Percentiles rank a stretch among this genome's conserved stretches.
Conservation (phyloP, 257 asterid genomes). For the Capsicum rhomboideum region DNA sequence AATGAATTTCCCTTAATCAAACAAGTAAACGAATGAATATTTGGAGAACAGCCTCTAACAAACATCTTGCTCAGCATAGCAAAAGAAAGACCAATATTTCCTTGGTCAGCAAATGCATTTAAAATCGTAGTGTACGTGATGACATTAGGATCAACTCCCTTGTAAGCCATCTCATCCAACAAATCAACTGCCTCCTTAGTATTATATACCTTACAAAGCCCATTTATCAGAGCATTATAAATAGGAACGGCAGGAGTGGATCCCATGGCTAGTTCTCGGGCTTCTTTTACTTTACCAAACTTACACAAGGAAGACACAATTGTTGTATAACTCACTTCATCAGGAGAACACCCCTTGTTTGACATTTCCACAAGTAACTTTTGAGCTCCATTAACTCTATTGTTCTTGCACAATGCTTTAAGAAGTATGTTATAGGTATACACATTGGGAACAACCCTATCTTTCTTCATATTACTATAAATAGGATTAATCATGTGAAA, state of each 20-base stretch:
- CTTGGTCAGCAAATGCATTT: conserved; percentile 45
- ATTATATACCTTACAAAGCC: conserved; percentile 45
- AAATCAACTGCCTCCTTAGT: conserved; percentile 41
- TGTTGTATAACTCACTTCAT: conserved; percentile 76
- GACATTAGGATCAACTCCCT: conserved; percentile 55
- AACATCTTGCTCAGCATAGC: conserved; percentile 73
- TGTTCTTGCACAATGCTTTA: conserved; percentile 81
- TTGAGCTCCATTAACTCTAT: conserved; percentile 55
- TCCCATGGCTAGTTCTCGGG: conserved; percentile 44
- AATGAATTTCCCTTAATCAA: conserved; percentile 61
- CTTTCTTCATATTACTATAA: conserved; percentile 75
- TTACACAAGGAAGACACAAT: conserved; percentile 67
- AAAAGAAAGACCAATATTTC: conserved; percentile 34
- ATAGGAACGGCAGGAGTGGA: conserved; percentile 43
- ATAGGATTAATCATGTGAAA: conserved; percentile 67
- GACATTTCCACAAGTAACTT: conserved; percentile 86
- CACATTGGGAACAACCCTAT: conserved; percentile 80
- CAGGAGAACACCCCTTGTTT: conserved; percentile 71
- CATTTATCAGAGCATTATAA: conserved; percentile 64
- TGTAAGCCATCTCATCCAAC: conserved; percentile 50
- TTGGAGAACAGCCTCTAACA: conserved; percentile 56
- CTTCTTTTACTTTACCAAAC: conserved; percentile 50
- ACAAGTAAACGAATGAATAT: conserved; percentile 64
- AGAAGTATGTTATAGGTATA: conserved; percentile 74
- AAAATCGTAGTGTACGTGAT: conserved; percentile 49